Percentiles rank a stretch among this genome's conserved stretches.
Conservation (phyloP, 164 flowering plant species). For the Sextonia rubra region DNA sequence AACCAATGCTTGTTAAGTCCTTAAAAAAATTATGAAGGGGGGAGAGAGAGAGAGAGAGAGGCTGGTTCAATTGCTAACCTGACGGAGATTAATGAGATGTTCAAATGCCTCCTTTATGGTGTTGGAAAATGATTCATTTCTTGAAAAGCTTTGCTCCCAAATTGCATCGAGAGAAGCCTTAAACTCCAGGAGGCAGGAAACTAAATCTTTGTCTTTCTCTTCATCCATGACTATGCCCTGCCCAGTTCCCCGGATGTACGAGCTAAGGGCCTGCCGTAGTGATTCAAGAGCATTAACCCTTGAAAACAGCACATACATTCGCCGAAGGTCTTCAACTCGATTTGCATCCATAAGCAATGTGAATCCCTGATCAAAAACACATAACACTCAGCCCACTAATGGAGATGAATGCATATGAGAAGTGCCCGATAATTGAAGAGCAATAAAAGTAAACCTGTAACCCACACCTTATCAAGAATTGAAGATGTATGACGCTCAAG, state of each 20-base stretch:
- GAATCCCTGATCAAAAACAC: conserved; percentile 58
- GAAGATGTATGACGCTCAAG: conserved; percentile 83
- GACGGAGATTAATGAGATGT: conserved; percentile 93
- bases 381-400: neutral
- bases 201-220: conserved; percentile 97
- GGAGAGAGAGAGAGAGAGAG: neutral
- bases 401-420: neutral
- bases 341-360: conserved; percentile 86
- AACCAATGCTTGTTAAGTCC: too few species aligned
- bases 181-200: conserved; percentile 70
- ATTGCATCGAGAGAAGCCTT: conserved; percentile 85
- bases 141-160: conserved; percentile 90
- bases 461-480: conserved; percentile 81
- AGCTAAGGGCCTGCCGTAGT: conserved; percentile 70
- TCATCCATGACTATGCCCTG: conserved; percentile 89
- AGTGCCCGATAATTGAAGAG: neutral
- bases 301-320: conserved; percentile 70
- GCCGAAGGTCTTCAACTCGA: conserved; percentile 82
- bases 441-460: neutral
- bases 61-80: conserved; percentile 38
- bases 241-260: conserved; percentile 81
- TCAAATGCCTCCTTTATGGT: conserved; percentile 95
- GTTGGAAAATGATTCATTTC: conserved; percentile 80
- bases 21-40: too few species aligned
- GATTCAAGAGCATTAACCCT: conserved; percentile 89